phyloP scores from a whole-genome alignment of 345 rosid species.

The Alliaria petiolata region DNA sequence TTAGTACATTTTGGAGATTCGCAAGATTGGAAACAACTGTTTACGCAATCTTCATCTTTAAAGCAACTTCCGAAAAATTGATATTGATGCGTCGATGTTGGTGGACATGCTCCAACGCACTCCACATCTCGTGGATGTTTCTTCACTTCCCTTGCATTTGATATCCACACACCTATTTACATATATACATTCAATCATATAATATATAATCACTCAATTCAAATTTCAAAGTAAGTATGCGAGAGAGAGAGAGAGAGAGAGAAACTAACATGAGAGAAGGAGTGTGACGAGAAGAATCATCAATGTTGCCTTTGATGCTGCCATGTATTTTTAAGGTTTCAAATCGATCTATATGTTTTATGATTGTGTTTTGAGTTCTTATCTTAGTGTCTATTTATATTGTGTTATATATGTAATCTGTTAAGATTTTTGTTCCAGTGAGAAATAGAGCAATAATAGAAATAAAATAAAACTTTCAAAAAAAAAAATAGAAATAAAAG shows the following conservation, averaged over 20 bases:
- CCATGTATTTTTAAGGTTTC: no score
- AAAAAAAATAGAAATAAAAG: no score
- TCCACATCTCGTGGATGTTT: not conserved
- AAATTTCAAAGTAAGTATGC: no score
- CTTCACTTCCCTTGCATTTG: not conserved
- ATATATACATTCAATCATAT: not conserved
- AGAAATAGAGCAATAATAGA: no score
- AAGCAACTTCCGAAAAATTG: slow-evolving; percentile 8
- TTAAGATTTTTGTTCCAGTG: no score
- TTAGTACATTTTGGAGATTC: not conserved
- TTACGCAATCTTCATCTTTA: not conserved
- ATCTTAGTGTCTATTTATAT: no score
- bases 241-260: no score
- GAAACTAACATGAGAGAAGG: not conserved
- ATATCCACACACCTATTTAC: no score
- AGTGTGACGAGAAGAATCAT: not conserved
- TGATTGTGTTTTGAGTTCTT: no score
- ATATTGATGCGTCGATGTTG: not conserved
- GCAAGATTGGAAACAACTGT: slow-evolving; percentile 1
- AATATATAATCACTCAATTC: not conserved
- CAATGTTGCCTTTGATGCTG: not conserved
- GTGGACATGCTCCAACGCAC: not conserved
- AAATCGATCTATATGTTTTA: no score
- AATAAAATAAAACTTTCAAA: no score
- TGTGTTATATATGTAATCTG: no score